These are phyloP conservation scores for Pichia sporocuriosa DNA, from an alignment of 805 yeast genomes.

Conservation along the genomic window DNA sequence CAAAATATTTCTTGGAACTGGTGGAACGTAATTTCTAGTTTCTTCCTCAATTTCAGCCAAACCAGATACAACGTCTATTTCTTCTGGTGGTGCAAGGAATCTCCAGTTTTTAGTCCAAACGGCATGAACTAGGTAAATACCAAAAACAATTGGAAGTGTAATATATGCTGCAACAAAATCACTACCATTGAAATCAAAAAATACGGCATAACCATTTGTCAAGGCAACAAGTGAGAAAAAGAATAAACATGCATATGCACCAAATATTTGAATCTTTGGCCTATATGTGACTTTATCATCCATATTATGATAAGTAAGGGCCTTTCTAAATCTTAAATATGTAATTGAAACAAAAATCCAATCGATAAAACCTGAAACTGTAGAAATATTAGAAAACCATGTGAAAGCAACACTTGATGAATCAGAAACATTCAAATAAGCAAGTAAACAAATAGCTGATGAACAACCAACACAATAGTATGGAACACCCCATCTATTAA, in stretches of 20 bases:
- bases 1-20: slow-evolving; percentile 32
- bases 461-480: slow-evolving; percentile 40
- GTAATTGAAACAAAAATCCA: slow-evolving; percentile 52
- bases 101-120: slow-evolving; percentile 37
- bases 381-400: slow-evolving; percentile 61
- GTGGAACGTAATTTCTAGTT: slow-evolving; percentile 30
- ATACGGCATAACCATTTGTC: slow-evolving; percentile 70
- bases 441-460: slow-evolving; percentile 37
- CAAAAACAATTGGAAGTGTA: slow-evolving; percentile 51
- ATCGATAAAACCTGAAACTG: slow-evolving; percentile 60
- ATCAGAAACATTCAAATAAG: slow-evolving; percentile 49
- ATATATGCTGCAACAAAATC: slow-evolving; percentile 70
- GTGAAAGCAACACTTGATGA: slow-evolving; percentile 48
- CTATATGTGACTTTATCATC: slow-evolving; percentile 52
- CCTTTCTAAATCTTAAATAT: slow-evolving; percentile 59
- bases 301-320: slow-evolving; percentile 45
- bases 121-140: slow-evolving; percentile 54
- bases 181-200: slow-evolving; percentile 46
- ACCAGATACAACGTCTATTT: slow-evolving; percentile 56
- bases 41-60: slow-evolving; percentile 54
- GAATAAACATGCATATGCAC: slow-evolving; percentile 46
- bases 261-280: slow-evolving; percentile 50
- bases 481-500: slow-evolving; percentile 52
- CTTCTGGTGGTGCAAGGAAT: slow-evolving; percentile 45
- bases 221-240: slow-evolving; percentile 43